Base-by-base conservation (phyloP, 1,139 yeast genomes). In the Hanseniaspora sp. region DNA sequence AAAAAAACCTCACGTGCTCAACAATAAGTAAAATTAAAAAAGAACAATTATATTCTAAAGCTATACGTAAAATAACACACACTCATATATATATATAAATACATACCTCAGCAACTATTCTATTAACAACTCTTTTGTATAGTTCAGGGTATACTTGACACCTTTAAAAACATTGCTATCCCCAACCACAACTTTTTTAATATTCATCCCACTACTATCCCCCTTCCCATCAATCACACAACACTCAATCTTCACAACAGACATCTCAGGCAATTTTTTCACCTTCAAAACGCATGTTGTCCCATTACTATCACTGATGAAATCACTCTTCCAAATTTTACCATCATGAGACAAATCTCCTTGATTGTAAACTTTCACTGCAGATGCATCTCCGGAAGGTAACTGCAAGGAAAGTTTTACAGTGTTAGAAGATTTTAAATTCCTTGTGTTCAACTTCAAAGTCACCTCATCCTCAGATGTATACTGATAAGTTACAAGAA, bases 151-250 rank as follows among this genome's bases (percentile, higher is more conserved):
- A 23, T 51, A 51, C 38, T 51, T 51, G n/a, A 51, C 54, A 11
- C 54, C 54, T 18, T 51, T 51, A 18, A 51, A 51, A 11, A 51
- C 31, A 15, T 18, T 45, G 11, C 17, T 5, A 33, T 51, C 54
- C 1, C 45, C 45, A 12, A 51, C 40, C 1, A 13, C 13, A 12
- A 51, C 54, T 31, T 45, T 51, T 29, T 33, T 51, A 1, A 51
- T 42, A 38, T 45, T 51, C 29, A 51, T 15, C 1, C 54, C 54
- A 29, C 29, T 51, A 15, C 33, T 18, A 33, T 45, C 48, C 11
- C 54, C 54, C 29, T 44, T 44, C 9, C 54, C 54, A 28, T 51
- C 54, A 39, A 31, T 34, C 15, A 51, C 23, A 9, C 30, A 29
- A 13, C 54, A 51, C 8, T 34, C 35, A 4, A 51, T 23, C 34